Evolutionary conservation across 495 filamentous ascomycete genomes (phyloP).

Genomic region (Letharia lupina): DNA sequence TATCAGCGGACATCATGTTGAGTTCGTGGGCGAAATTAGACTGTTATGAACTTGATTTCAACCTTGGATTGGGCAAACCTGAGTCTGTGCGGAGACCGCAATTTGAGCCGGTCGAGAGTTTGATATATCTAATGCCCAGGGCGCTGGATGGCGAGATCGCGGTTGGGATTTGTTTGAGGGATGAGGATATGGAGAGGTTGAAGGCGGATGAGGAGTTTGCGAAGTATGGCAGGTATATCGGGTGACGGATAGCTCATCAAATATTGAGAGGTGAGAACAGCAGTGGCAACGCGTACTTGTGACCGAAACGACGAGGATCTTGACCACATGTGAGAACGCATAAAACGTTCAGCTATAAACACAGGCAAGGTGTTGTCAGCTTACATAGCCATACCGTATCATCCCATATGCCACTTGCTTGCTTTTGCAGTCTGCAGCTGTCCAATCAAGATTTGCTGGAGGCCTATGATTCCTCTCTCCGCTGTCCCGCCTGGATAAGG

Average conservation of each 20-base stretch:
- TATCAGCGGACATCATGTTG: constrained; percentile 38
- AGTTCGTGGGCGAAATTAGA: constrained; percentile 47
- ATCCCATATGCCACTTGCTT: too few relatives aligned
- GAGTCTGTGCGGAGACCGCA: constrained; percentile 41
- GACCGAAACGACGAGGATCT: too few relatives aligned
- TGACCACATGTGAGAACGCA: too few relatives aligned
- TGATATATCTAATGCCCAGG: constrained; percentile 41
- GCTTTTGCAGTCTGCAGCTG: too few relatives aligned
- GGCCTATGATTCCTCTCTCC: too few relatives aligned
- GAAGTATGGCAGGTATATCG: constrained; percentile 33
- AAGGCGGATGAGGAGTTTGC: constrained; percentile 33
- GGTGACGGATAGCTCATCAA: constrained; percentile 15
- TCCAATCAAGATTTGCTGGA: too few relatives aligned
- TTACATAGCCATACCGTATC: too few relatives aligned
- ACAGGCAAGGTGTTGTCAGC: too few relatives aligned
- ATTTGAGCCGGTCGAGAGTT: constrained; percentile 38
- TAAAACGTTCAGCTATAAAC: too few relatives aligned
- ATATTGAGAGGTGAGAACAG: too few relatives aligned
- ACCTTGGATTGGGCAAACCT: constrained; percentile 41
- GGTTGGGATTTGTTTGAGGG: constrained; percentile 36
- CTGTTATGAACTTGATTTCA: constrained; percentile 42
- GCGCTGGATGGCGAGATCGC: constrained; percentile 33
- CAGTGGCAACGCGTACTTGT: too few relatives aligned
- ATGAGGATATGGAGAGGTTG: constrained; percentile 35
- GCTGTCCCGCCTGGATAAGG: too few relatives aligned